Evolutionary conservation across 202 grass and related monocot species (phyloP).

Genomic region (Bolboschoenoplectus hybrid): DNA sequence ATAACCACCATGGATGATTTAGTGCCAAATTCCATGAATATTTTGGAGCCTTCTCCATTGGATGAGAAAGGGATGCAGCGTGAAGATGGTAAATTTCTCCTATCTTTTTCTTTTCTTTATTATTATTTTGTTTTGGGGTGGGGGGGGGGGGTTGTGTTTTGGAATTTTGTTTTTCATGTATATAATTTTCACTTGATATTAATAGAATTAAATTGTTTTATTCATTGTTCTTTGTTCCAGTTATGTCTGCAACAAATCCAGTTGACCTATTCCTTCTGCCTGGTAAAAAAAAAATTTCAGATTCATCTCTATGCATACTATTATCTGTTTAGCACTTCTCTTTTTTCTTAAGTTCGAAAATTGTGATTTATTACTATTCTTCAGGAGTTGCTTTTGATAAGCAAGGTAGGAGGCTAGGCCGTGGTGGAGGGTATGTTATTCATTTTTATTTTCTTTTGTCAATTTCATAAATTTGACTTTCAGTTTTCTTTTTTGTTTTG

Average conservation of each 20-base stretch:
- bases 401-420: constrained; percentile 78
- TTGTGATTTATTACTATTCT: constrained; percentile 37
- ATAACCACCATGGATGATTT: constrained; percentile 81
- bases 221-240: constrained; percentile 49
- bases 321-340: neutral
- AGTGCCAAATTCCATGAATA: constrained; percentile 89
- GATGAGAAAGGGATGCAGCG: constrained; percentile 58
- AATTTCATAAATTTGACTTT: constrained; percentile 31
- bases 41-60: constrained; percentile 74
- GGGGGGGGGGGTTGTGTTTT: neutral
- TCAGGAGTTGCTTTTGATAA: constrained; percentile 89
- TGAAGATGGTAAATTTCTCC: constrained; percentile 65
- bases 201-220: constrained; percentile 9
- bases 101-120: constrained; percentile 22
- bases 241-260: constrained; percentile 64
- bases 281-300: constrained; percentile 45
- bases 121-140: neutral
- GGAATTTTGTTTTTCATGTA: neutral
- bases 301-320: constrained; percentile 8
- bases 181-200: constrained; percentile 5
- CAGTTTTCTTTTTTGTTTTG: constrained; percentile 35
- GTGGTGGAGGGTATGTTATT: constrained; percentile 81
- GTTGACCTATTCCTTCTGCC: constrained; percentile 82
- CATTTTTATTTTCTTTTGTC: constrained; percentile 21
- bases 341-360: neutral